Conservation (phyloP, 2,329 filamentous ascomycete genomes). For the Colletotrichum gigasporum region DNA sequence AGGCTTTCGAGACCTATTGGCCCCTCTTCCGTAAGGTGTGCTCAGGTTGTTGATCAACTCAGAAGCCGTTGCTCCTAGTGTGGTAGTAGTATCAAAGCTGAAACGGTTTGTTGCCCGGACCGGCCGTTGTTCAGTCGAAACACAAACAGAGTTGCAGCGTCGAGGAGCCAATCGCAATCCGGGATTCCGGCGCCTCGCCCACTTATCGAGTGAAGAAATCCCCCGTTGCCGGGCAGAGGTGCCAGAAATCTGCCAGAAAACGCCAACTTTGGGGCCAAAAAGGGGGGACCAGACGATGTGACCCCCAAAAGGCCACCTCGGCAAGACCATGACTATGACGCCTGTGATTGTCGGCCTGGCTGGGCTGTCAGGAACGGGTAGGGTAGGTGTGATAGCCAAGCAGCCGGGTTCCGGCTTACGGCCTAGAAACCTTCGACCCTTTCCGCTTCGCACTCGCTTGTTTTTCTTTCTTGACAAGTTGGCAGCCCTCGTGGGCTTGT, state of each 20-base stretch:
- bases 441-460: constrained; percentile 7
- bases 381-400: background rate
- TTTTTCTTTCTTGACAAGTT: background rate
- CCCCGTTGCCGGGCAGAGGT: background rate
- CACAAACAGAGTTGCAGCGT: constrained; percentile 5
- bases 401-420: constrained; percentile 2
- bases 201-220: background rate
- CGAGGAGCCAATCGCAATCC: constrained; percentile 21
- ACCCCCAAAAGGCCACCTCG: background rate
- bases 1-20: background rate
- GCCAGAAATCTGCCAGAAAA: background rate
- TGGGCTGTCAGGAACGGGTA: background rate
- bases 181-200: background rate
- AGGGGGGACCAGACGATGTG: background rate
- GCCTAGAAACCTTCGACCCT: background rate
- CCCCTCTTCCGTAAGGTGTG: background rate
- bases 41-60: background rate
- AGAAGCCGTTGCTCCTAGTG: background rate
- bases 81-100: constrained; percentile 21
- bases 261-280: too few species aligned
- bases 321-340: background rate
- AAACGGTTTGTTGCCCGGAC: constrained; percentile 17
- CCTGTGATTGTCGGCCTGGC: background rate
- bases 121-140: constrained; percentile 23
- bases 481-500: background rate